phyloP scores from a whole-genome alignment of 305 asterid genomes.

The Monarda citriodora region DNA sequence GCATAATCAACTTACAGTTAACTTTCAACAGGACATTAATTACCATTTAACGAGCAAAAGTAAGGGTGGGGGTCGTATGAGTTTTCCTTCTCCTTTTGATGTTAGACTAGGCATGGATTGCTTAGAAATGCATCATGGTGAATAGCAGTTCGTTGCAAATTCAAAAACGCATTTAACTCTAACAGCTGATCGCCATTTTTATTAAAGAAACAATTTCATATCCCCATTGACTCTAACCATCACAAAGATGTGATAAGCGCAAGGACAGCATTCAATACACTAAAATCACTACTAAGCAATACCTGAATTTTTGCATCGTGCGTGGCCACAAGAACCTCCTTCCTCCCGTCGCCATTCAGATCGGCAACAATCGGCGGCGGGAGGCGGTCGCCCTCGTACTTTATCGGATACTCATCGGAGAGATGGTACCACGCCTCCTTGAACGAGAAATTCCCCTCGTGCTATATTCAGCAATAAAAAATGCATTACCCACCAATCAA shows the following conservation, averaged over 20 bases:
- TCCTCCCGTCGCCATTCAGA: slow-evolving; percentile 96
- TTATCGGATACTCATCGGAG: slow-evolving; percentile 90
- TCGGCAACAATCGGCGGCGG: slow-evolving; percentile 96
- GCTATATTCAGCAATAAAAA: slow-evolving; percentile 44
- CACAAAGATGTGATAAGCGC: neutral
- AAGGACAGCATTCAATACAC: neutral
- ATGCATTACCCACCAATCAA: slow-evolving; percentile 9
- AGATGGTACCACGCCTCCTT: slow-evolving; percentile 97
- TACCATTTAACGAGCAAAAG: slow-evolving; percentile 8
- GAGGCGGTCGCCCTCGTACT: slow-evolving; percentile 92
- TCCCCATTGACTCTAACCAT: neutral
- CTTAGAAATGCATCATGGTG: slow-evolving; percentile 11
- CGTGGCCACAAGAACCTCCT: slow-evolving; percentile 93
- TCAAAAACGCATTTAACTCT: slow-evolving; percentile 2
- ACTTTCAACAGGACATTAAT: slow-evolving; percentile 3
- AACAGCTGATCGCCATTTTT: slow-evolving; percentile 1
- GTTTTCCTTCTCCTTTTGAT: slow-evolving; percentile 1
- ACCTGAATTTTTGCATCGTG: slow-evolving; percentile 99
- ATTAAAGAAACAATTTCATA: neutral
- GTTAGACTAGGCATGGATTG: slow-evolving; percentile 2
- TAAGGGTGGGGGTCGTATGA: neutral
- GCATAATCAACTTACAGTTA: slow-evolving; percentile 22
- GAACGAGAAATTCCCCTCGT: slow-evolving; percentile 97
- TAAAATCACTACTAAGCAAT: slow-evolving; percentile 2
- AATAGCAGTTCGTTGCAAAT: slow-evolving; percentile 13